Conservation (phyloP, 2,329 filamentous ascomycete species). For the Sordariomycetes sp. region DNA sequence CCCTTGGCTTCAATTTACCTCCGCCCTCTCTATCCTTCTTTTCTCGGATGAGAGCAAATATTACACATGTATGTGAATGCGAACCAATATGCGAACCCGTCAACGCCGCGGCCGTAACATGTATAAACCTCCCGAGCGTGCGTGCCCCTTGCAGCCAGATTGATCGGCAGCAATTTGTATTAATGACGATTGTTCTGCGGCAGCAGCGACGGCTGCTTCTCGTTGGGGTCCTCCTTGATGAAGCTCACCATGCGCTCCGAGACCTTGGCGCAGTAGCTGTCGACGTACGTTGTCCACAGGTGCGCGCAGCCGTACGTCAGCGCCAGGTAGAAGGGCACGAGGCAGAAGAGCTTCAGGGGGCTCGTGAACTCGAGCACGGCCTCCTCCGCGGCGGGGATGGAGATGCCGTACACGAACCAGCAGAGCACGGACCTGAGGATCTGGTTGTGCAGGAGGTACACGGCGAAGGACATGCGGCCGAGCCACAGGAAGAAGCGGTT, state of each 20-base stretch:
- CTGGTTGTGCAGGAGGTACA: conserved; percentile 55
- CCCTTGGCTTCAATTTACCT: too few relatives aligned
- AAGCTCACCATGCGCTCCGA: conserved; percentile 4
- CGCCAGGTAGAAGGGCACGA: conserved; percentile 34
- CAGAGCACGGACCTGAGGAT: conserved; percentile 49
- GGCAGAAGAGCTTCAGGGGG: conserved; percentile 22
- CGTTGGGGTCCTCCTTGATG: conserved; percentile 3
- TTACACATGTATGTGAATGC: too few relatives aligned
- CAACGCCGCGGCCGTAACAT: too few relatives aligned
- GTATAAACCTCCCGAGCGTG: too few relatives aligned
- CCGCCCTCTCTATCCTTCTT: too few relatives aligned
- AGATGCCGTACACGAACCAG: conserved; percentile 48
- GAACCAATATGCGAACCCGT: too few relatives aligned
- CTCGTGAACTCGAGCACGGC: conserved; percentile 23
- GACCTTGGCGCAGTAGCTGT: conserved; percentile 34
- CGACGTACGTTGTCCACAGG: conserved; percentile 43
- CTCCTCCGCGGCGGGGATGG: conserved; percentile 19
- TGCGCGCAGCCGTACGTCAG: conserved; percentile 35
- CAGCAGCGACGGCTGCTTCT: conserved; percentile 3
- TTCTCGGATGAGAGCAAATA: too few relatives aligned
- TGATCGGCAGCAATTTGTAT: too few relatives aligned
- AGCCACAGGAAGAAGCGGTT: conserved; percentile 50
- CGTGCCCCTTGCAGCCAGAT: too few relatives aligned
- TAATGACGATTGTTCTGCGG: too few relatives aligned
- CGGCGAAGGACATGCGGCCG: conserved; percentile 54